Percentiles rank a stretch among this genome's conserved stretches.
Evolutionary conservation across 2,329 filamentous ascomycete species (phyloP).

Genomic region (Chrysoporthe puriensis): DNA sequence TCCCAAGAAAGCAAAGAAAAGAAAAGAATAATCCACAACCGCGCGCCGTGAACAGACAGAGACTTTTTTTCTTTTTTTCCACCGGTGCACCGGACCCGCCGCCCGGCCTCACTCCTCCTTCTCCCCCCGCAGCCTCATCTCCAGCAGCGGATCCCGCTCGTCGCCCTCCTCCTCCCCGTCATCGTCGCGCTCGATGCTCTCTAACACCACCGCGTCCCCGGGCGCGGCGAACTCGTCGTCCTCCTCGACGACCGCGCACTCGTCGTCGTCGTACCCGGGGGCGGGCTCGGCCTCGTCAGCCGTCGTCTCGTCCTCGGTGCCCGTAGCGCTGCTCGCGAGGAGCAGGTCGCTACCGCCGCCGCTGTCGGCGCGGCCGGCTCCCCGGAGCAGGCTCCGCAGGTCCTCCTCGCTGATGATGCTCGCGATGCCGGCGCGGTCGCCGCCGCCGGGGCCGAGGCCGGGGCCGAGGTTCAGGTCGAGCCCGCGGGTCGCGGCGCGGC

Average conservation of each 20-base stretch:
- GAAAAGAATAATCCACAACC: too few species aligned
- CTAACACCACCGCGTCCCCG: constrained; percentile 15
- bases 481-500: constrained; percentile 56
- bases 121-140: constrained; percentile 3
- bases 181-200: constrained; percentile 9
- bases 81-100: background rate
- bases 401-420: constrained; percentile 66
- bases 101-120: background rate
- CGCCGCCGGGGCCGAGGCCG: background rate
- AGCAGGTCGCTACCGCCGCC: background rate
- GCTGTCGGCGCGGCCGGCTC: constrained; percentile 4
- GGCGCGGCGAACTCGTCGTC: constrained; percentile 12
- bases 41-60: background rate
- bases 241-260: constrained; percentile 21
- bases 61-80: background rate
- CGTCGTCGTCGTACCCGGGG: background rate
- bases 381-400: constrained; percentile 43
- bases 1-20: background rate
- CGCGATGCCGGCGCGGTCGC: constrained; percentile 55
- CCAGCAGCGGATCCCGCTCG: constrained; percentile 17
- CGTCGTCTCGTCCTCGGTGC: constrained; percentile 28
- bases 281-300: constrained; percentile 26
- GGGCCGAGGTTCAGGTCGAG: constrained; percentile 34
- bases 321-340: constrained; percentile 23
- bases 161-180: background rate